A percentile compares a stretch with the other conserved stretches of the same genome.
Conservation (phyloP, 78 protist genomes). For the Polysphondylium violaceum region DNA sequence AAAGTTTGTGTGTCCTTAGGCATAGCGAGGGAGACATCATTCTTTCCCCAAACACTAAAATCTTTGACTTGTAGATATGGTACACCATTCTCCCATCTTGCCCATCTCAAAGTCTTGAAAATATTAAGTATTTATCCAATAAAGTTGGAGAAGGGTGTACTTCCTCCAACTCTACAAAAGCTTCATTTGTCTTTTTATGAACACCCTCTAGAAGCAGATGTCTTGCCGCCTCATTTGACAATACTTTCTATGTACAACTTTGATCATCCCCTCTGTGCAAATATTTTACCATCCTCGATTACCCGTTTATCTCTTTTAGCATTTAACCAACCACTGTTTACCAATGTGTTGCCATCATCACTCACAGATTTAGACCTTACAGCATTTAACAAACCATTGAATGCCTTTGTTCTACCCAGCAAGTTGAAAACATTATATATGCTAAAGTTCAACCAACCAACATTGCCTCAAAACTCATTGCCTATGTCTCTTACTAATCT, state of each 20-base stretch:
- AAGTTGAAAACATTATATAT: too few relatives aligned
- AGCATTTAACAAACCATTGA: background rate
- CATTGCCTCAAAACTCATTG: background rate
- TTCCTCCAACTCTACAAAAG: background rate
- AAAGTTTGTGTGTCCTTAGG: too few relatives aligned
- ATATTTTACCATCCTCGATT: background rate
- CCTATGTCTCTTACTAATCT: background rate
- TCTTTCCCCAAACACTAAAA: too few relatives aligned
- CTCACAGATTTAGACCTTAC: background rate
- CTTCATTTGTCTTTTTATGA: too few relatives aligned
- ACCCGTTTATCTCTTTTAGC: background rate
- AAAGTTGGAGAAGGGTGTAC: background rate
- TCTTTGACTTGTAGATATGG: too few relatives aligned
- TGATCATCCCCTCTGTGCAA: background rate
- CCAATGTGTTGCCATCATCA: background rate
- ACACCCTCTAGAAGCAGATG: background rate
- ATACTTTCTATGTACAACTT: background rate
- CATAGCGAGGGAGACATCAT: too few relatives aligned
- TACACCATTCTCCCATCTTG: too few relatives aligned
- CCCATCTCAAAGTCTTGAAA: too few relatives aligned
- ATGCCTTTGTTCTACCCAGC: background rate
- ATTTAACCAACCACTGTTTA: background rate
- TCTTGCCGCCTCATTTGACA: background rate
- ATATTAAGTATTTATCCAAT: background rate
- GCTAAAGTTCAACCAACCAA: background rate